Evolutionary conservation across 2,329 filamentous ascomycete genomes (phyloP), one percentile per base, ranked within the genome.

Genomic region (Aureobasidium sp.): DNA sequence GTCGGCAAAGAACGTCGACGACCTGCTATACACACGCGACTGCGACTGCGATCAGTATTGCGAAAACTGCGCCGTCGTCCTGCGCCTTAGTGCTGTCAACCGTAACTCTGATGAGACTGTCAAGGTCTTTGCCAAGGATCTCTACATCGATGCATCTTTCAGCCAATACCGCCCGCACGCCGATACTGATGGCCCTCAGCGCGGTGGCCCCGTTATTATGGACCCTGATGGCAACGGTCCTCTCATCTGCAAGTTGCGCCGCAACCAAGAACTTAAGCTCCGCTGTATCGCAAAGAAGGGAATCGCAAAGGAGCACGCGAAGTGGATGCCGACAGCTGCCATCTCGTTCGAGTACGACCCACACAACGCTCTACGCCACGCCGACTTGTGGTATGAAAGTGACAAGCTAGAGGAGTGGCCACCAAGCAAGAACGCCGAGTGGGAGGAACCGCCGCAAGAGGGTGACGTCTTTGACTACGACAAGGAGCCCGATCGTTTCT

Each of bases 321-420:
- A 99, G 76, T 99, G 94, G 94, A 89, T 91, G 70, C 92, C 94
- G 1, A 93, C 90, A 39, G 84, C 91, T 44, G 94, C 94, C 3
- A 87, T 99, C 44, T 92, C 91, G 27, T 99, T 99, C 73, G 94
- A 99, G 76, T 99, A 99, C 75, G 94, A 99, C 73, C 94, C 94
- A 64, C 89, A 95, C 75, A 99, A 99, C 78, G 97, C 96, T 77
- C 79, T 99, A 67, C 85, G 87, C 67, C 94, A 99, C 76, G 81
- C 94, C 61, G 90, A 96, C 70, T 85, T 96, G 75, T 99, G 94
- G 94, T 97, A 91, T 73, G 94, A 99, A 79, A 84, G 87, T 68
- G 89, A 95, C 75, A 77, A 90, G 1, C 82, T 84, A 63, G 83
- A 85, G 70, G 93, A 97, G 80, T 97, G 92, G 92, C 95, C 78